A percentile compares a stretch with the other conserved stretches of the same genome.
These are phyloP conservation scores for Ogataea hybrid DNA, from an alignment of 1,139 yeast species.

Conservation along the genomic window DNA sequence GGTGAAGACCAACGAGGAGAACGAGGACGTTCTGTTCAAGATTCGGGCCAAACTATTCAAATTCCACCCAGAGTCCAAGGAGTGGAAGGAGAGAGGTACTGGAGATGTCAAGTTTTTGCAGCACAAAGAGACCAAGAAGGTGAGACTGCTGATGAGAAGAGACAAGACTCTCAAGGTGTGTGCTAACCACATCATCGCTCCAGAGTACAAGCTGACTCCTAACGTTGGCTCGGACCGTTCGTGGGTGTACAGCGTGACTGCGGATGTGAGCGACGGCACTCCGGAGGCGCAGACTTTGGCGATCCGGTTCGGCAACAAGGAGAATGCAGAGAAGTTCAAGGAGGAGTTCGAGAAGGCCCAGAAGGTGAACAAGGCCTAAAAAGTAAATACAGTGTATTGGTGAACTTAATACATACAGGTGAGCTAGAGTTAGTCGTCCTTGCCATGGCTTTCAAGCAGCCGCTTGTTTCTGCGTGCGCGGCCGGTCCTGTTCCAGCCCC, in stretches of 20 bases:
- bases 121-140: conserved; percentile 78
- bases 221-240: conserved; percentile 97
- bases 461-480: conserved; percentile 15
- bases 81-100: conserved; percentile 99
- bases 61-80: conserved; percentile 71
- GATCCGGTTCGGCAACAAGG: conserved; percentile 94
- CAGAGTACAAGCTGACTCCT: conserved; percentile 84
- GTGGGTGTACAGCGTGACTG: conserved; percentile 95
- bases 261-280: conserved; percentile 93
- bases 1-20: conserved; percentile 95
- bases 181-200: conserved; percentile 90
- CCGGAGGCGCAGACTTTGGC: conserved; percentile 97
- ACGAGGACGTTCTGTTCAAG: conserved; percentile 85
- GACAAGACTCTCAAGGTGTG: conserved; percentile 97
- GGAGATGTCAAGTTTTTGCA: conserved; percentile 96
- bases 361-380: conserved; percentile 47
- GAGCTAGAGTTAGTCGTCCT: neutral
- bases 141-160: conserved; percentile 95
- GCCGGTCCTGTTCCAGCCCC: conserved; percentile 44
- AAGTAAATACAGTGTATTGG: neutral
- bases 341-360: conserved; percentile 86
- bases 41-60: conserved; percentile 94
- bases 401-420: neutral
- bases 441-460: conserved; percentile 11
- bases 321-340: conserved; percentile 95